phyloP scores from a whole-genome alignment of 768 basidiomycete species.

The Hygrocybe coccinea region DNA sequence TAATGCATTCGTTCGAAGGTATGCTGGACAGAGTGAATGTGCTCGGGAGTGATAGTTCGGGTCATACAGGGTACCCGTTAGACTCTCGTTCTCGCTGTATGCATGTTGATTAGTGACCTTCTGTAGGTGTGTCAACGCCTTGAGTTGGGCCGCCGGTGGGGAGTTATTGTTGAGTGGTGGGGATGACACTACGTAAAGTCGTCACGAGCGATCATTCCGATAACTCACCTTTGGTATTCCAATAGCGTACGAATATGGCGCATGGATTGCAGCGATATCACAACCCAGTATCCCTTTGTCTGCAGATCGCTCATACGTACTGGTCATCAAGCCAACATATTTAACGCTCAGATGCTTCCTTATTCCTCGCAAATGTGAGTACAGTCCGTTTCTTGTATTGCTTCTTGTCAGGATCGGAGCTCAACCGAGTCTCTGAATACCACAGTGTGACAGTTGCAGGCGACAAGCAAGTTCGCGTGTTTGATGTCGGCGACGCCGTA shows the following conservation, averaged over 20 bases:
- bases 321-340: conserved; percentile 80
- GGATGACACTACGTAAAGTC: conserved; percentile 68
- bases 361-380: conserved; percentile 71
- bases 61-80: conserved; percentile 62
- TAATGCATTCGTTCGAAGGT: conserved; percentile 24
- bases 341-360: conserved; percentile 77
- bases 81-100: neutral
- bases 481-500: conserved; percentile 54
- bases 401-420: neutral
- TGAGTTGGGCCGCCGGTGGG: conserved; percentile 68
- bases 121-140: conserved; percentile 67
- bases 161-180: conserved; percentile 64
- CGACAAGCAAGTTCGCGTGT: conserved; percentile 72
- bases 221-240: neutral
- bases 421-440: neutral
- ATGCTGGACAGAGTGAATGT: conserved; percentile 65
- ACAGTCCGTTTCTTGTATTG: conserved; percentile 13
- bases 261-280: conserved; percentile 44
- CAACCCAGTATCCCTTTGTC: conserved; percentile 55
- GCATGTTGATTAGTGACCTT: neutral
- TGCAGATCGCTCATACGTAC: conserved; percentile 69
- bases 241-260: conserved; percentile 76
- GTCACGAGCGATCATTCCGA: conserved; percentile 11
- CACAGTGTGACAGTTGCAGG: conserved; percentile 66
- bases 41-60: conserved; percentile 52